A percentile compares a stretch with the other conserved stretches of the same genome.
These are phyloP conservation scores for Scedosporium dehoogii DNA, from an alignment of 2,329 filamentous ascomycete genomes.

Conservation along the genomic window DNA sequence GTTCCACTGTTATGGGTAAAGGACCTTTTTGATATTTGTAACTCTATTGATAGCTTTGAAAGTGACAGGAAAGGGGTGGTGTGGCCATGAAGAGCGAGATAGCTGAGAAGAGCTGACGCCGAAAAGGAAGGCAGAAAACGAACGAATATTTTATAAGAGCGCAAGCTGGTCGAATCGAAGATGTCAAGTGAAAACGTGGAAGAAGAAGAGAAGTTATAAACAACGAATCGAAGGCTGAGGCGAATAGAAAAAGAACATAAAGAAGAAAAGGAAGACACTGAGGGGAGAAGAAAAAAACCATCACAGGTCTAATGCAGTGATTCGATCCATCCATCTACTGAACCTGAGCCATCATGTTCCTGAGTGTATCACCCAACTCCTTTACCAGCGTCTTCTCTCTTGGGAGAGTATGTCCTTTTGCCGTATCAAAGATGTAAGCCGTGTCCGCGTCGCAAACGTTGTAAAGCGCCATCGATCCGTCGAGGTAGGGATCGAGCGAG, in stretches of 20 bases:
- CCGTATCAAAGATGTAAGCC: constrained; percentile 54
- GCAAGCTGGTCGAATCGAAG: background rate
- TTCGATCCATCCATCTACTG: background rate
- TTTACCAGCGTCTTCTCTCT: constrained; percentile 37
- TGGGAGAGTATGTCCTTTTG: constrained; percentile 54
- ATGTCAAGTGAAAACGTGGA: background rate
- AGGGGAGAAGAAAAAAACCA: background rate
- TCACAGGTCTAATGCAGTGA: background rate
- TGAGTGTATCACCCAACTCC: constrained; percentile 34
- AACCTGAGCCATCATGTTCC: constrained; percentile 16
- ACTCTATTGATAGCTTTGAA: background rate
- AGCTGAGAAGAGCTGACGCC: background rate
- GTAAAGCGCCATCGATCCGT: constrained; percentile 50
- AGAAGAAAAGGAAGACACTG: background rate
- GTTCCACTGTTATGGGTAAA: background rate
- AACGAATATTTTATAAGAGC: background rate
- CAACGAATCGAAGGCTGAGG: background rate
- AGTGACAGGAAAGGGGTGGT: background rate
- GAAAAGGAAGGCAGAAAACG: background rate
- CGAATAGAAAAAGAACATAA: background rate
- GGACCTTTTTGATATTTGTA: background rate
- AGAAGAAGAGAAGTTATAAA: background rate
- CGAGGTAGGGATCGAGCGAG: constrained; percentile 48
- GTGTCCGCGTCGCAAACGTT: constrained; percentile 51
- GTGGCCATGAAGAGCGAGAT: background rate